phyloP scores from a whole-genome alignment of 768 basidiomycete genomes.

The Phaffia tasmanica region DNA sequence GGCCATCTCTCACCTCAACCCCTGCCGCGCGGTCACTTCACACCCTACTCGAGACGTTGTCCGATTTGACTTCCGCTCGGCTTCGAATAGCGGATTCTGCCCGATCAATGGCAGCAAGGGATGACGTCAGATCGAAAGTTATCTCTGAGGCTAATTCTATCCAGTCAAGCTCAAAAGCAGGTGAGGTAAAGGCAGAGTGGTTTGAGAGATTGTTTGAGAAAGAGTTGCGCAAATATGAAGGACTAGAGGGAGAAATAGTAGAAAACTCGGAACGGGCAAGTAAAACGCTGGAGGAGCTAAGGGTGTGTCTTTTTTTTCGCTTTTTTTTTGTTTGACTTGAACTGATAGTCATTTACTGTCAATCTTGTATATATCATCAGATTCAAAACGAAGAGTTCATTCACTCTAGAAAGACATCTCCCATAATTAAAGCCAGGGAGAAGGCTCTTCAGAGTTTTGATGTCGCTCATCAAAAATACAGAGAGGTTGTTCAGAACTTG shows the following conservation, averaged over 20 bases:
- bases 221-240: slow-evolving; percentile 70
- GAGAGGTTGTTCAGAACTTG: slow-evolving; percentile 70
- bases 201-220: slow-evolving; percentile 74
- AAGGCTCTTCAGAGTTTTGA: slow-evolving; percentile 70
- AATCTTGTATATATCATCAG: slow-evolving; percentile 37
- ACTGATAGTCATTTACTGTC: neutral
- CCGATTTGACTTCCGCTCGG: slow-evolving; percentile 55
- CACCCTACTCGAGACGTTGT: slow-evolving; percentile 63
- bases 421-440: slow-evolving; percentile 66
- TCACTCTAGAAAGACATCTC: slow-evolving; percentile 64
- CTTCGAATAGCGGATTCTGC: slow-evolving; percentile 56
- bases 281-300: slow-evolving; percentile 54
- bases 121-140: slow-evolving; percentile 64
- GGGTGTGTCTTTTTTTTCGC: slow-evolving; percentile 43
- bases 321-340: neutral
- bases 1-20: slow-evolving; percentile 33
- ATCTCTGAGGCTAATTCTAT: slow-evolving; percentile 55
- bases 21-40: slow-evolving; percentile 54
- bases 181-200: slow-evolving; percentile 66
- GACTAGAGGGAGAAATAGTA: slow-evolving; percentile 48
- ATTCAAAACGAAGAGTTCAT: slow-evolving; percentile 61
- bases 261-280: slow-evolving; percentile 54
- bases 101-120: slow-evolving; percentile 50
- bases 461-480: slow-evolving; percentile 73
- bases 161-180: slow-evolving; percentile 40